Base-by-base conservation (phyloP, 352 stramenopile species). In the Pythium volutum region DNA sequence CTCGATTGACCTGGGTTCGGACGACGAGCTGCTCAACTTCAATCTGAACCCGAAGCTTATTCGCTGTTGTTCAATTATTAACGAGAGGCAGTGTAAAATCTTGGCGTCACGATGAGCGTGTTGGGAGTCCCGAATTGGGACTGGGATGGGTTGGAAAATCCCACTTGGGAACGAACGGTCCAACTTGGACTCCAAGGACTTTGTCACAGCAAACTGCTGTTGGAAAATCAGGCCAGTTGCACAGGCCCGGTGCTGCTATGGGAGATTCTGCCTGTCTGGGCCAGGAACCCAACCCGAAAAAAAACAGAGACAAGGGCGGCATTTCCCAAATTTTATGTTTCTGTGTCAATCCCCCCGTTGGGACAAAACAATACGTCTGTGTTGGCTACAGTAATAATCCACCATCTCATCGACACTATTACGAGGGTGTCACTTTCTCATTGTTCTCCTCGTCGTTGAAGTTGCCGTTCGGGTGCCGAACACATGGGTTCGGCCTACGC, bases 351-450 rank as follows among this genome's bases (percentile, higher is more conserved):
- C 36, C 2, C 14, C 31, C 31, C 15, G 42, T 48, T 43, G 43
- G n/a, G 42, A 61, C 42, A 61, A 18, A 61, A 61, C 41, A 36
- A 61, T 46, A 46, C n/a, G 14, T 53, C 31, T 61, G 53, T 59
- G 53, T 59, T 33, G 41, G 16, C 18, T 7, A 59, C 2, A 38
- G 53, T 59, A 43, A 12, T 7, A 18, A 43, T n/a, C n/a, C 1
- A 39, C 11, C 31, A 38, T 53, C 20, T 42, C 7, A 8, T n/a
- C 18, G 53, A 52, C 38, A 60, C 18, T 58, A 12, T 16, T 2
- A 20, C 16, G 53, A 8, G 38, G 52, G 16, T 48, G 42, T 25
- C 42, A 48, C 42, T 27, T 29, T 60, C 8, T 1, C 12, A 41
- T 8, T 51, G 22, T 46, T 33, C 16, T 51, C 41, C n/a, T 42